Percentiles rank a stretch among this genome's conserved stretches.
phyloP scores from a whole-genome alignment of 192 early-diverging fungal genomes.

The Mortierella hygrophila region DNA sequence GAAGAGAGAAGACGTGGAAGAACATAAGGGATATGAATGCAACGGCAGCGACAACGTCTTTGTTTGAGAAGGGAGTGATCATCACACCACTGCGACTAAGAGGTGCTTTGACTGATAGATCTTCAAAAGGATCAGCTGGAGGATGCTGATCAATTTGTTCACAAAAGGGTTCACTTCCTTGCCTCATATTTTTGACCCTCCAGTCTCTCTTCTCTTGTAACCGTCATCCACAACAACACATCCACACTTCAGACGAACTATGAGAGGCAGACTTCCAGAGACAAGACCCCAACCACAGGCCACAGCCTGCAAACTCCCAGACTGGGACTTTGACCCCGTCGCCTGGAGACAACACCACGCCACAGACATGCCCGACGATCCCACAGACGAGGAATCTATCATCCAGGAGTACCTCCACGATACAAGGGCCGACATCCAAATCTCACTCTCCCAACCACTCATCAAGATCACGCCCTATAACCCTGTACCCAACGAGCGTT shows the following conservation, averaged over 20 bases:
- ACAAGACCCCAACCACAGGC: neutral
- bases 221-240: neutral
- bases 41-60: no score
- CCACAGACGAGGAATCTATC: slow-evolving; percentile 5
- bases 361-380: neutral
- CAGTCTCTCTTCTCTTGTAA: neutral
- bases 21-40: no score
- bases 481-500: neutral
- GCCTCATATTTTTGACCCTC: no score
- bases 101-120: no score
- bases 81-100: no score
- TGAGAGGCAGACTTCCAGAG: slow-evolving; percentile 31
- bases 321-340: neutral
- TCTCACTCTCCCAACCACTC: neutral
- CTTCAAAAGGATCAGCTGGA: no score
- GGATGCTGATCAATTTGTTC: no score
- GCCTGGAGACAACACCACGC: neutral
- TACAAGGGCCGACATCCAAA: neutral
- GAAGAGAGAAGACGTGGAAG: no score
- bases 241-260: neutral
- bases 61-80: no score
- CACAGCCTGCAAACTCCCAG: neutral
- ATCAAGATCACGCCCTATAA: neutral
- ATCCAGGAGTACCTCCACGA: slow-evolving; percentile 5
- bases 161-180: no score